Conservation (phyloP, 2,329 filamentous ascomycete genomes). For the Berkeleyomyces rouxiae region DNA sequence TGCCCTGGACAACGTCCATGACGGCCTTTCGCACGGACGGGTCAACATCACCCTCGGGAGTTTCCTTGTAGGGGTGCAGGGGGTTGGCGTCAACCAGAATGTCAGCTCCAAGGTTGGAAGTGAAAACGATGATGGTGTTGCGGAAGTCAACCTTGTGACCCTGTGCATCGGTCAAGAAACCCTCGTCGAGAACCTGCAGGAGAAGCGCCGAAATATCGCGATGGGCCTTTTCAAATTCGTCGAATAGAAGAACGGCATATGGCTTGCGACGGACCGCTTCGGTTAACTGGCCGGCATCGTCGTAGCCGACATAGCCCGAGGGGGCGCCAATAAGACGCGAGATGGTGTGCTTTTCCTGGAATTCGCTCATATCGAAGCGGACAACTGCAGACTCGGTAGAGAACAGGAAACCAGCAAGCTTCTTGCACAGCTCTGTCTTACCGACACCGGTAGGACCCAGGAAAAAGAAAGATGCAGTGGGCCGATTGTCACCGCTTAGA, state of each 20-base stretch:
- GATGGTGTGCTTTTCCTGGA: conserved; percentile 93
- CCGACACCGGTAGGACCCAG: conserved; percentile 90
- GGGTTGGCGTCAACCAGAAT: conserved; percentile 67
- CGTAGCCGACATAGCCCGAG: conserved; percentile 90
- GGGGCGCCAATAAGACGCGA: conserved; percentile 83
- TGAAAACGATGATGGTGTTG: conserved; percentile 92
- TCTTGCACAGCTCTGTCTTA: conserved; percentile 95
- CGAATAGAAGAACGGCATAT: conserved; percentile 85
- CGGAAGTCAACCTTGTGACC: conserved; percentile 94
- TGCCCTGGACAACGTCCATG: conserved; percentile 66
- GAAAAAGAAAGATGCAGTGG: conserved; percentile 93
- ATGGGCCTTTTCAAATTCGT: conserved; percentile 96
- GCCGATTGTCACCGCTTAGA: conserved; percentile 77
- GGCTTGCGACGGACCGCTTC: conserved; percentile 91
- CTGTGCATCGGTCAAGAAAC: conserved; percentile 86
- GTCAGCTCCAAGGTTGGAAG: conserved; percentile 84
- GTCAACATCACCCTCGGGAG: conserved; percentile 50
- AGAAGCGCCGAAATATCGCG: conserved; percentile 84
- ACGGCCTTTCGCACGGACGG: conserved; percentile 60
- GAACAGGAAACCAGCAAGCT: conserved; percentile 83
- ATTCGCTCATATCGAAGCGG: conserved; percentile 94
- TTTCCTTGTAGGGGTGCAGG: conserved; percentile 45
- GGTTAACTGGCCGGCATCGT: conserved; percentile 89
- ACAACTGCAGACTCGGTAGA: conserved; percentile 81
- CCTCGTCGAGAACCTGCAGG: conserved; percentile 88